A percentile compares a stretch with the other conserved stretches of the same genome.
Conservation (phyloP, 1,139 yeast genomes). For the Debaryomyces psychrophilus region DNA sequence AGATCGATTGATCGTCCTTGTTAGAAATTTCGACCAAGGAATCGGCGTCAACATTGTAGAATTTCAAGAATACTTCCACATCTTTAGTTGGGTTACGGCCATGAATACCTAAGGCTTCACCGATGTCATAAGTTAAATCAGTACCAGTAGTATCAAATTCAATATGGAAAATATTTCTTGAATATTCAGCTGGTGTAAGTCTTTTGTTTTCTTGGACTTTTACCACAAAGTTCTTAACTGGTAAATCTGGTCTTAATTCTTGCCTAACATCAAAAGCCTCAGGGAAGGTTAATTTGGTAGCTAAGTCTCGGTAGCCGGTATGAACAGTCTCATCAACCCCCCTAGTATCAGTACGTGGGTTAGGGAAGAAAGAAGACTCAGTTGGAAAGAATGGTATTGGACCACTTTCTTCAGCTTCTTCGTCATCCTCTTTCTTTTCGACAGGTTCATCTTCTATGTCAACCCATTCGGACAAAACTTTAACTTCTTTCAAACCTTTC, state of each 20-base stretch:
- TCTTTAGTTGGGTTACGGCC: conserved; percentile 74
- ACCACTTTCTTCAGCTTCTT: conserved; percentile 29
- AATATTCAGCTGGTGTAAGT: conserved; percentile 88
- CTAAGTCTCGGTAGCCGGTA: conserved; percentile 55
- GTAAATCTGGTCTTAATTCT: conserved; percentile 84
- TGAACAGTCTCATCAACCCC: conserved; percentile 43
- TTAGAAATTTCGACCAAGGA: conserved; percentile 72
- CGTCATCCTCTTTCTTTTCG: conserved; percentile 20
- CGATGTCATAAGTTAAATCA: conserved; percentile 87
- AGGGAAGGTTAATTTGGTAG: conserved; percentile 74
- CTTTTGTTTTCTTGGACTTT: conserved; percentile 91
- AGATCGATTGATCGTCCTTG: conserved; percentile 57
- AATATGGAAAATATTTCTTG: conserved; percentile 94
- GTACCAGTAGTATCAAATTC: conserved; percentile 93
- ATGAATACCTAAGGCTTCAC: conserved; percentile 96
- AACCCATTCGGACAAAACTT: conserved; percentile 49
- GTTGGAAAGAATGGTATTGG: conserved; percentile 54
- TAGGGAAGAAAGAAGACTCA: conserved; percentile 64
- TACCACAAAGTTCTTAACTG: conserved; percentile 82
- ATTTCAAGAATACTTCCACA: conserved; percentile 69
- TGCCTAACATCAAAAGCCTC: conserved; percentile 69
- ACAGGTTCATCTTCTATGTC: conserved; percentile 29
- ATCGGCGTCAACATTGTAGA: conserved; percentile 73
- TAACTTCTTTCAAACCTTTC: conserved; percentile 48
- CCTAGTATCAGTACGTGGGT: conserved; percentile 49